These are phyloP conservation scores for Ilyonectria sp. DNA, from an alignment of 2,329 filamentous ascomycete genomes.

Conservation along the genomic window DNA sequence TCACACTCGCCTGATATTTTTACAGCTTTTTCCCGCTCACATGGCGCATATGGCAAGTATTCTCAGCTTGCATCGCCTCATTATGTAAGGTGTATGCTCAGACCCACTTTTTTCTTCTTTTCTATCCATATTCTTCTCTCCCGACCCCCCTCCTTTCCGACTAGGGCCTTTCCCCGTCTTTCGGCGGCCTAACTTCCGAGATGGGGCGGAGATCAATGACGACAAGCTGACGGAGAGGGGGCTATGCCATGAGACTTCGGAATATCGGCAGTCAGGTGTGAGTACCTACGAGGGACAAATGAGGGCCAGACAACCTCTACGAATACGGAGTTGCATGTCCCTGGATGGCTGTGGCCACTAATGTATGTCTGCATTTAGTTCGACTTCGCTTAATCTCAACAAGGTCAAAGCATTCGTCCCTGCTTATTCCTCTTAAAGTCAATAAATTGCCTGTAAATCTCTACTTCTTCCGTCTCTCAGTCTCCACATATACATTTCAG, in stretches of 20 bases:
- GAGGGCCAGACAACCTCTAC: neutral
- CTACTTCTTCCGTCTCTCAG: neutral
- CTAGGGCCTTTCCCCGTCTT: neutral
- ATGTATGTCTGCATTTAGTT: neutral
- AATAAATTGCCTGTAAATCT: neutral
- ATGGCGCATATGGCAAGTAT: neutral
- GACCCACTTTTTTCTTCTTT: neutral
- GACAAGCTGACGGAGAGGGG: neutral
- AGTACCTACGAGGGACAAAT: neutral
- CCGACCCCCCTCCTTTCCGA: neutral
- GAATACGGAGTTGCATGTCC: neutral
- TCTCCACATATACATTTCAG: neutral
- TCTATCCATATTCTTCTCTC: neutral
- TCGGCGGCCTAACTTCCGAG: neutral
- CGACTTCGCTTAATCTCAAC: neutral
- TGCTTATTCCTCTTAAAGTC: neutral
- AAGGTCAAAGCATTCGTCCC: neutral
- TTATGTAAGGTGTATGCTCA: neutral
- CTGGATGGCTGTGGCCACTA: neutral
- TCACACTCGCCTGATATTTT: neutral
- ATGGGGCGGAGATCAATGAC: neutral
- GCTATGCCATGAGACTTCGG: neutral
- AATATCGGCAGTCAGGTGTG: neutral
- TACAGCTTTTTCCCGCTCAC: neutral
- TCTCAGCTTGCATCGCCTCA: neutral